These are phyloP conservation scores for Ustulina deusta DNA, from an alignment of 2,329 filamentous ascomycete genomes.

Conservation along the genomic window DNA sequence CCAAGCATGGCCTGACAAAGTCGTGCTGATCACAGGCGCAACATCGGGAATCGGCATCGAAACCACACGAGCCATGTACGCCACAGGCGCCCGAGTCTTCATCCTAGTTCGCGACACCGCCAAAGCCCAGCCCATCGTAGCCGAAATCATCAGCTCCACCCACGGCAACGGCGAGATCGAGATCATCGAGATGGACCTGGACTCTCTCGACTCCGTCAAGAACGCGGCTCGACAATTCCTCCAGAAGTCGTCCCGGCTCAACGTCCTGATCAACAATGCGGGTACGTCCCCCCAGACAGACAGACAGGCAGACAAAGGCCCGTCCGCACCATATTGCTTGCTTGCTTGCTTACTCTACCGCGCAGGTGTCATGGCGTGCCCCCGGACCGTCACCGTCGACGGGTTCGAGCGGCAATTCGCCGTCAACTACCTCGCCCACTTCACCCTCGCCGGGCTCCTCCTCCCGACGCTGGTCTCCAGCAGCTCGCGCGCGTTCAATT, in stretches of 20 bases:
- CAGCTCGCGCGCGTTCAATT: slow-evolving; percentile 53
- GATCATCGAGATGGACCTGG: slow-evolving; percentile 34
- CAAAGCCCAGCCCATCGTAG: slow-evolving; percentile 29
- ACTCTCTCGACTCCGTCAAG: slow-evolving; percentile 29
- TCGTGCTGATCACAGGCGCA: slow-evolving; percentile 59
- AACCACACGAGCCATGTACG: slow-evolving; percentile 57
- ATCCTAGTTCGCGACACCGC: slow-evolving; percentile 23
- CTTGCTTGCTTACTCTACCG: background rate
- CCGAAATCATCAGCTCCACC: slow-evolving; percentile 34
- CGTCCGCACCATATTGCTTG: background rate
- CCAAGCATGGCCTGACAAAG: slow-evolving; percentile 53
- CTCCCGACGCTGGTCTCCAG: slow-evolving; percentile 55
- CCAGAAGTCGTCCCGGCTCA: slow-evolving; percentile 30
- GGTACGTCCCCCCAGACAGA: slow-evolving; percentile 13
- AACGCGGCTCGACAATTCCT: slow-evolving; percentile 32
- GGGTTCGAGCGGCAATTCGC: slow-evolving; percentile 63
- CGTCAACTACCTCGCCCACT: slow-evolving; percentile 63
- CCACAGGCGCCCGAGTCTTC: slow-evolving; percentile 48
- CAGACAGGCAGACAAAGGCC: background rate
- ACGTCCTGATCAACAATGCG: slow-evolving; percentile 38
- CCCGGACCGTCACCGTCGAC: slow-evolving; percentile 51
- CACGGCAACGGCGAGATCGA: slow-evolving; percentile 31
- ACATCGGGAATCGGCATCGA: slow-evolving; percentile 60
- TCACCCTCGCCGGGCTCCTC: slow-evolving; percentile 63
- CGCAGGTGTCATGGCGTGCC: slow-evolving; percentile 32